Percentiles rank a stretch among this genome's conserved stretches.
phyloP scores from a whole-genome alignment of 2,329 filamentous ascomycete genomes.

The Gaeumannomyces sp. region DNA sequence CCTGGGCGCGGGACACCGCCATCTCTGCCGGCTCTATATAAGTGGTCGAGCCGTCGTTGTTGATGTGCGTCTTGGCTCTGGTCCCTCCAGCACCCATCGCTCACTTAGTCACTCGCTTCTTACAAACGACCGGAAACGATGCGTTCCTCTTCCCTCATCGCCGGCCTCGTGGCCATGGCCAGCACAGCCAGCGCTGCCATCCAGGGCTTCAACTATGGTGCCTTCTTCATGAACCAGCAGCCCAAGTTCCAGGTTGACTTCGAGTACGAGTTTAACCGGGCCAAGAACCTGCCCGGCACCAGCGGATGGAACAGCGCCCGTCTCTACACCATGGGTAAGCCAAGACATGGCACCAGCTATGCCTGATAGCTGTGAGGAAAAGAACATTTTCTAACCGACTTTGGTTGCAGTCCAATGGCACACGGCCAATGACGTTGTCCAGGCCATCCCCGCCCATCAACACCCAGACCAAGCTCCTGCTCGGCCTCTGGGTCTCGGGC shows the following conservation, averaged over 20 bases:
- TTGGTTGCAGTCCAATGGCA: conserved; percentile 18
- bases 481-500: conserved; percentile 57
- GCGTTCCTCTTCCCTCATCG: conserved; percentile 32
- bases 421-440: conserved; percentile 67
- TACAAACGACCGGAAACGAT: conserved; percentile 23
- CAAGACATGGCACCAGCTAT: neutral
- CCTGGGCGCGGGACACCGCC: too few species aligned
- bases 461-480: conserved; percentile 53
- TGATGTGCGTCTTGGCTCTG: neutral
- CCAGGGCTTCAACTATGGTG: conserved; percentile 48
- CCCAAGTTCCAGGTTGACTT: conserved; percentile 47
- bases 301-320: conserved; percentile 55
- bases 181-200: conserved; percentile 34
- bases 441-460: conserved; percentile 67
- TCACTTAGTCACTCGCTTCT: neutral
- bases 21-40: neutral
- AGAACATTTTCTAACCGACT: conserved; percentile 12
- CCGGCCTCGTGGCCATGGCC: conserved; percentile 32
- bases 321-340: conserved; percentile 61
- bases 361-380: neutral
- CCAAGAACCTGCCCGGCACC: conserved; percentile 34
- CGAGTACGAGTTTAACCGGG: conserved; percentile 37
- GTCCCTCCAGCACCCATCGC: neutral
- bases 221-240: conserved; percentile 36
- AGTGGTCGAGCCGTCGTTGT: neutral